Evolutionary conservation across 768 basidiomycete species (phyloP), one percentile per base, ranked within the genome.

Genomic region (Multifurca ochricompacta): DNA sequence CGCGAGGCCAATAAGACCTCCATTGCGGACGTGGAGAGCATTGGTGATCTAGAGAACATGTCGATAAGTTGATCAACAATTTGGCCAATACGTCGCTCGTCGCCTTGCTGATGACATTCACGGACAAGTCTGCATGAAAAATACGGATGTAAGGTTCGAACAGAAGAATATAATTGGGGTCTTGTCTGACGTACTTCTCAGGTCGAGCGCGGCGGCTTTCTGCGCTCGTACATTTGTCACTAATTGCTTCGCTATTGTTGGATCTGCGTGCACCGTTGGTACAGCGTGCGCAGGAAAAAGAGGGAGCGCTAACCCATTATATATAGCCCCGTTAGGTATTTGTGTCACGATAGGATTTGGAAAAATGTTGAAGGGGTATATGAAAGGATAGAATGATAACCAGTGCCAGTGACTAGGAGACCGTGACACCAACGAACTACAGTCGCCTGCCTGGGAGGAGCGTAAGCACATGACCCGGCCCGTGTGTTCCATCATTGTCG

Each of bases 141-240:
- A 39, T 60, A 57, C 30, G 32, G 30, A 42, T 48, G 27, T 31
- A 45, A 7, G 35, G 23, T 53, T 39, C 41, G 11, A 39, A 19
- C 49, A 46, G 9, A 41, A 36, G n/a, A 10, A 28, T 32, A 21
- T 39, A 21, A 21, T 25, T 35, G 4, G 3, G 18, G 21, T 9
- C 36, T 8, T 30, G 23, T 19, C 42, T 30, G 4, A 64, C 71
- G 62, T 67, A 93, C 92, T 92, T 96, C 75, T 98, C 94, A 98
- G 80, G 48, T 97, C 94, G 48, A 94, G 81, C 7, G 95, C 95
- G 6, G 94, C 92, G 7, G 89, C 72, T 97, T 96, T 54, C 94
- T 82, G 72, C 93, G 92, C 77, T 97, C 94, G 68, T 97, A 96
- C 69, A 92, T 76, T 91, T 91, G 81, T 92, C 90, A 89, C 78